These are phyloP conservation scores for Claviceps humidiphila DNA, from an alignment of 2,329 filamentous ascomycete genomes.

Conservation along the genomic window DNA sequence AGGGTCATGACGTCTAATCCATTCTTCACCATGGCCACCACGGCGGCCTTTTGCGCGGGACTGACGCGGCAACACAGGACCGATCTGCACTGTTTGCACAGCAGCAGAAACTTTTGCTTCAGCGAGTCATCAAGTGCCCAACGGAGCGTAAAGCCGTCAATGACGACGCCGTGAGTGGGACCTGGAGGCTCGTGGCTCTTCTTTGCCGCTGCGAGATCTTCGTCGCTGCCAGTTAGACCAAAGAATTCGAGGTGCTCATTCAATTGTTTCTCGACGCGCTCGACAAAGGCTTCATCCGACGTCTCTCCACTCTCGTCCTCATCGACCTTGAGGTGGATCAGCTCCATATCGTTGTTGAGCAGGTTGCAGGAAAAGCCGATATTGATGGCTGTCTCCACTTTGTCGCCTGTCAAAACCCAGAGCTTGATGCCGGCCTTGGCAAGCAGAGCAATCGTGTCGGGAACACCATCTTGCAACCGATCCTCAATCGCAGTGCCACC, in stretches of 20 bases:
- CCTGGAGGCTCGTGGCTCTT: conserved; percentile 75
- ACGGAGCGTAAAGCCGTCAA: conserved; percentile 88
- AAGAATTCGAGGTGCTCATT: conserved; percentile 63
- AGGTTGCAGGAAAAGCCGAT: conserved; percentile 98
- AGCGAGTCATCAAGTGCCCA: conserved; percentile 70
- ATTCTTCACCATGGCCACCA: conserved; percentile 88
- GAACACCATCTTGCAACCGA: conserved; percentile 89
- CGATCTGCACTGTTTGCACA: conserved; percentile 95
- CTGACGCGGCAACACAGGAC: conserved; percentile 96
- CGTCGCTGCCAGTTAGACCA: conserved; percentile 68
- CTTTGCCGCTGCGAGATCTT: conserved; percentile 67
- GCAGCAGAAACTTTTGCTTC: conserved; percentile 82
- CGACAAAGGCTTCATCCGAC: conserved; percentile 35
- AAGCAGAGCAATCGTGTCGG: conserved; percentile 84
- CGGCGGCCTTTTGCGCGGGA: conserved; percentile 92
- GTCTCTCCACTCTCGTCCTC: conserved; percentile 50
- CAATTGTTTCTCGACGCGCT: conserved; percentile 54
- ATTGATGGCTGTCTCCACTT: conserved; percentile 98
- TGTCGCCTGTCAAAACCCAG: conserved; percentile 96
- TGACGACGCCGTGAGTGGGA: conserved; percentile 81
- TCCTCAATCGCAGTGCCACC: conserved; percentile 97
- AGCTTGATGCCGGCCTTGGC: conserved; percentile 93
- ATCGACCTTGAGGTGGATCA: conserved; percentile 77
- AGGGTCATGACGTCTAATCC: conserved; percentile 94
- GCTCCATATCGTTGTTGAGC: conserved; percentile 93